phyloP scores from a whole-genome alignment of 2,329 filamentous ascomycete species.

The Trichoderma hamatum region DNA sequence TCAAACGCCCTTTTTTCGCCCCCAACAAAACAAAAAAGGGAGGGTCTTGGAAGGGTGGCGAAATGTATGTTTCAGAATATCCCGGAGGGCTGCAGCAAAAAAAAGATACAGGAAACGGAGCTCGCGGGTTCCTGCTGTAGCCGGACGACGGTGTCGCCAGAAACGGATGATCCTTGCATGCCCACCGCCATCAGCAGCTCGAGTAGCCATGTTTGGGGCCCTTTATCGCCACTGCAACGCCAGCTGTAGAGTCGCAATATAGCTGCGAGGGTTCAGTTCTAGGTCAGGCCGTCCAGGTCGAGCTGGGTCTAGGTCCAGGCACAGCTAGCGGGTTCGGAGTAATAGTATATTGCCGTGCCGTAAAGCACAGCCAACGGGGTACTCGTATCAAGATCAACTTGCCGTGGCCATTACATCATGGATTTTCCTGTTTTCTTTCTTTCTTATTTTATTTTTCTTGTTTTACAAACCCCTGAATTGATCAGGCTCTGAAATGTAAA shows the following conservation, averaged over 20 bases:
- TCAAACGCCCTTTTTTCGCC: no score
- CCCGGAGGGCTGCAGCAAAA: neutral
- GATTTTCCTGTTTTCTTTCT: neutral
- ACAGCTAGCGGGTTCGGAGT: neutral
- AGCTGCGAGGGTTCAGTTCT: no score
- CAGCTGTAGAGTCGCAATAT: neutral
- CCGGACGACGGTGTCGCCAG: conserved; percentile 6
- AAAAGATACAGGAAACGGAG: neutral
- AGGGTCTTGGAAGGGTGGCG: conserved; percentile 2
- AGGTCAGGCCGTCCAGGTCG: neutral
- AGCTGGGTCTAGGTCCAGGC: neutral
- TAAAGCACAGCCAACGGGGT: neutral
- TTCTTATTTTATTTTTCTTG: neutral
- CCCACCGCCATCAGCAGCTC: neutral
- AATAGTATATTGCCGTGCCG: neutral
- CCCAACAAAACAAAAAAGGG: conserved; percentile 1
- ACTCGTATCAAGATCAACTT: neutral
- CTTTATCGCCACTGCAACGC: conserved; percentile 16
- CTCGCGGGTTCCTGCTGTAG: conserved; percentile 24
- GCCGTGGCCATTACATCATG: neutral
- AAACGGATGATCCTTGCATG: neutral
- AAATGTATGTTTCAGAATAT: conserved; percentile 8
- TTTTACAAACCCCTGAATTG: neutral
- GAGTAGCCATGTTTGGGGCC: neutral
- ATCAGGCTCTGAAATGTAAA: neutral